Evolutionary conservation across 768 basidiomycete genomes (phyloP), one percentile per base, ranked within the genome.

Genomic region (Sporobolomyces pararoseus): DNA sequence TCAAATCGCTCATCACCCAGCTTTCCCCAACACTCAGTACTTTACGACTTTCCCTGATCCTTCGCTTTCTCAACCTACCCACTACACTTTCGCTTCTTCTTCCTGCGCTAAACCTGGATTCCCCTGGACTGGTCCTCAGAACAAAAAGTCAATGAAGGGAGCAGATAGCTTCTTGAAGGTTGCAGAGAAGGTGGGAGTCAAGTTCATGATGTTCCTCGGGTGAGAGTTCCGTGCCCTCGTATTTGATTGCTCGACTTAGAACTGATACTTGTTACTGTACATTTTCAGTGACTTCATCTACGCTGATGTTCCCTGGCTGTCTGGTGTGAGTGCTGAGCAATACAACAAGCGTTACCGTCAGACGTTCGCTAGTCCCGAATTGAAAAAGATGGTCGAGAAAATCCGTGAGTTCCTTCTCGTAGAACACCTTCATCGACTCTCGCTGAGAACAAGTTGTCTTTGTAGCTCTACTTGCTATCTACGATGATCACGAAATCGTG

Each of bases 21-120:
- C 84, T 83, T 77, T 85, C 85, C 21, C 60, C 74, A 19, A 74
- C 75, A 7, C 86, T 10, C 83, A 88, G 53, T 78, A 78, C 27
- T 90, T 91, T 81, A 84, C 81, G 66, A 91, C 89, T 12, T 88
- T 87, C 79, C 88, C 89, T 4, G 89, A 90, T 77, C 83, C 87
- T 12, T 82, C 84, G 14, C 81, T 88, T 27, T 76, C 82, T 12
- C 52, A 63, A 31, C 71, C 63, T 16, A 77, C 78, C 3, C 84
- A 84, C 76, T 89, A 88, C 81, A 85, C 86, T 57, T 91, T 90
- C 78, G 77, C 89, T 27, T 85, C 84, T 23, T 82, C 87, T 1
- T 87, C 86, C 6, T 90, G 89, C 76, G 80, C 86, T 53, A 84
- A 82, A 9, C 86, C 87, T 16, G 89, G 88, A 74, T 90, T 88